Base-by-base conservation (phyloP, 352 stramenopile genomes). In the Phytopythium montanum region DNA sequence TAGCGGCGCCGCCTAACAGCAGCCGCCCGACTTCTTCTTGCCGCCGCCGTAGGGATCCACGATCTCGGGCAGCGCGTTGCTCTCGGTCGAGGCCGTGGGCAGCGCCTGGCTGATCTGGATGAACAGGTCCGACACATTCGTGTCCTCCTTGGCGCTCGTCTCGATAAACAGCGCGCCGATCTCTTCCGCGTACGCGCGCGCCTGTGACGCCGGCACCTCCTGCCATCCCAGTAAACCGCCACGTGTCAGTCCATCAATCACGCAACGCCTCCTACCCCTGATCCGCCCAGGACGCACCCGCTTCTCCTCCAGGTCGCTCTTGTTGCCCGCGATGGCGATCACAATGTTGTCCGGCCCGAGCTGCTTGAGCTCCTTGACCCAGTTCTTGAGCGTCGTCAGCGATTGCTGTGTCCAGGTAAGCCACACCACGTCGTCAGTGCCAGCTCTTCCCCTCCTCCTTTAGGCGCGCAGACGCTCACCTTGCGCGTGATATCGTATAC, bases 401-500 rank as follows among this genome's bases (percentile, higher is more conserved):
- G 88, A 97, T 87, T 95, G 85, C 79, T 94, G 33, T 9, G n/a
- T n/a, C n/a, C n/a, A n/a, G n/a, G n/a, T 53, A 19, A 49, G 16
- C 10, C 57, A 66, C 58, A 51, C 38, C 52, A 16, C 33, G 33
- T 44, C 31, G 42, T 36, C 31, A 58, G 48, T 3, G n/a, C 54
- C 21, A 28, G 45, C 12, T 19, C 23, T 16, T 31, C 26, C 28
- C 28, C 21, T 28, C 16, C 8, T 14, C 38, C 6, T 6, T 16
- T 13, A 5, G 42, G 42, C 50, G 16, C 66, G 73, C 28, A 80
- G 66, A 58, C 82, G n/a, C 51, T 73, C 56, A 94, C 76, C 65
- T 97, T 93, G 71, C 90, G 86, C 26, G 96, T 99, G 69, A 99
- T 98, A 86, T 99, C 97, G 71, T 99, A 99, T 16, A 99, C 97